Evolutionary conservation across 805 yeast genomes (phyloP).

Genomic region (Blastobotrys peoriensis): DNA sequence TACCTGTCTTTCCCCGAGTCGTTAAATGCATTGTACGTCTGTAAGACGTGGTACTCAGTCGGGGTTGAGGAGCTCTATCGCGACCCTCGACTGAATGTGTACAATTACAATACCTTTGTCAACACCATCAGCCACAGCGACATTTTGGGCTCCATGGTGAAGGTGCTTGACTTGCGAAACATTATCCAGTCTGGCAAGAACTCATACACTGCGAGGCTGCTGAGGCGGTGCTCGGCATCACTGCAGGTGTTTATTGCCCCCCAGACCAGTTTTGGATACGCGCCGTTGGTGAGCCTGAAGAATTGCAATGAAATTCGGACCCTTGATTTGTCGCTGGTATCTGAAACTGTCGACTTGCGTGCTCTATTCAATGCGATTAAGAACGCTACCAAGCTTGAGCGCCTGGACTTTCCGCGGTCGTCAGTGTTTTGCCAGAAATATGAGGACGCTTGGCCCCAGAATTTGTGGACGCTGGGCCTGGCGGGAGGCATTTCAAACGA

Average conservation of each 20-base stretch:
- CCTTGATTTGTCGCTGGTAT: conserved; percentile 76
- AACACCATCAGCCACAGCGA: conserved; percentile 50
- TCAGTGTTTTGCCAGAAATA: conserved; percentile 58
- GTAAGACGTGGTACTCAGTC: conserved; percentile 52
- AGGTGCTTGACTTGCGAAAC: conserved; percentile 62
- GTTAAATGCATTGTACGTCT: conserved; percentile 42
- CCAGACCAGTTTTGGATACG: conserved; percentile 88
- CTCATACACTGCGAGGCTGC: conserved; percentile 75
- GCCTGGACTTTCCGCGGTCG: conserved; percentile 81
- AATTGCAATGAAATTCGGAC: conserved; percentile 58
- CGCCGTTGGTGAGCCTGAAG: conserved; percentile 78
- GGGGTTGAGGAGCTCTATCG: conserved; percentile 62
- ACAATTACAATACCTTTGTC: conserved; percentile 68
- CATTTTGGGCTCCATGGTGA: conserved; percentile 55
- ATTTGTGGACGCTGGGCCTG: conserved; percentile 61
- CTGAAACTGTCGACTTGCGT: conserved; percentile 80
- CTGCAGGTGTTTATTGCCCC: conserved; percentile 78
- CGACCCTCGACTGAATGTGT: conserved; percentile 55
- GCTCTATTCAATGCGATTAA: conserved; percentile 73
- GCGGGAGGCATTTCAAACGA: conserved; percentile 88
- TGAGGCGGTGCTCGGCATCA: conserved; percentile 66
- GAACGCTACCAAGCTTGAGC: conserved; percentile 56
- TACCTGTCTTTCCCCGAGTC: conserved; percentile 22
- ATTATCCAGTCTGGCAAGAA: conserved; percentile 90
- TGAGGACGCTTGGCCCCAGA: conserved; percentile 70